These are phyloP conservation scores for Sideroxylon spinosum DNA, from an alignment of 179 eudicot genomes.

Conservation along the genomic window DNA sequence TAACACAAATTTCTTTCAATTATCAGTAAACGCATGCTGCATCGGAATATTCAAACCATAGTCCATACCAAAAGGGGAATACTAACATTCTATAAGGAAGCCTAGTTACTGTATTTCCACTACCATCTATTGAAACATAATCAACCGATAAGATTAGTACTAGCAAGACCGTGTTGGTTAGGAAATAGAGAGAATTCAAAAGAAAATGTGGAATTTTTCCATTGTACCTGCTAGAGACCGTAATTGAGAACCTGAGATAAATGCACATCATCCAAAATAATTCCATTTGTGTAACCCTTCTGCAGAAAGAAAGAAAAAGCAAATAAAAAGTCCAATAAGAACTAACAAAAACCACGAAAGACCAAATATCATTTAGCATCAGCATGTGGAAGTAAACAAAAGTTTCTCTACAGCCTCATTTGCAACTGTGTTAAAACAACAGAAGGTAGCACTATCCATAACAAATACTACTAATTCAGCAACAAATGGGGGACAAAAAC, in stretches of 20 bases:
- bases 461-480: neutral
- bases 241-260: constrained; percentile 34
- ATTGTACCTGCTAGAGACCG: constrained; percentile 50
- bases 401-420: neutral
- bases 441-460: neutral
- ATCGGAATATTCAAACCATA: neutral
- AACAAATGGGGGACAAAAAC: neutral
- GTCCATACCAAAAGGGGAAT: neutral
- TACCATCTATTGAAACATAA: neutral
- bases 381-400: neutral
- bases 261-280: constrained; percentile 33
- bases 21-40: neutral
- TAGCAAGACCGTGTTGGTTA: neutral
- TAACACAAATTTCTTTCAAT: neutral
- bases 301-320: constrained; percentile 17
- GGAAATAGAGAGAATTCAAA: neutral
- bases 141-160: neutral
- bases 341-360: neutral
- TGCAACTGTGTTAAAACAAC: neutral
- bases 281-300: constrained; percentile 40
- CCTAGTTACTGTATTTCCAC: constrained; percentile 5
- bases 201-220: neutral
- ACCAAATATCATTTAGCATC: neutral
- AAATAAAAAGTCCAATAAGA: neutral
- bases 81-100: neutral